Conservation (phyloP, 768 basidiomycete genomes). For the Rossbeevera mucosa region DNA sequence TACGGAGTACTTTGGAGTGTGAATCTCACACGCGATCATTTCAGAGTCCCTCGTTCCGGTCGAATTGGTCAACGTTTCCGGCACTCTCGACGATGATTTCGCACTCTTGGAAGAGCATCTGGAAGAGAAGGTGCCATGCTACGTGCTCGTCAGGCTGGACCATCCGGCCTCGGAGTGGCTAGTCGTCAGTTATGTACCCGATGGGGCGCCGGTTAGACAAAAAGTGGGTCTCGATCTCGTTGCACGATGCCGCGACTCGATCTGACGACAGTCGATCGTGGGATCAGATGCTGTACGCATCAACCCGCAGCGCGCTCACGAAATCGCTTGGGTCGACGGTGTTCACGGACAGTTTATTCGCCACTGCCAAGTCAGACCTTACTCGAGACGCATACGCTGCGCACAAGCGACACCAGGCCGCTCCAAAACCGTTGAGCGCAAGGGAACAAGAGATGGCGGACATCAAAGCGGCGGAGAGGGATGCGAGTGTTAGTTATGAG, state of each 20-base stretch:
- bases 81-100: conserved; percentile 62
- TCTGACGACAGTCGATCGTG: neutral
- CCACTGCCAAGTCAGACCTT: conserved; percentile 65
- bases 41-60: conserved; percentile 69
- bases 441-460: conserved; percentile 80
- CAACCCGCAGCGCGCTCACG: conserved; percentile 63
- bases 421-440: conserved; percentile 78
- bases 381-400: conserved; percentile 66
- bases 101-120: conserved; percentile 51
- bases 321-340: conserved; percentile 70
- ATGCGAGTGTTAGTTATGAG: conserved; percentile 48
- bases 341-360: conserved; percentile 74
- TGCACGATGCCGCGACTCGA: neutral
- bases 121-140: conserved; percentile 63
- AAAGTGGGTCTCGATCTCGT: conserved; percentile 47
- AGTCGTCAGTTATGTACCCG: conserved; percentile 76
- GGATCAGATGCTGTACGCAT: conserved; percentile 81
- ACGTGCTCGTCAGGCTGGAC: conserved; percentile 66
- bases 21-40: conserved; percentile 25
- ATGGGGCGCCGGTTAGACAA: conserved; percentile 71
- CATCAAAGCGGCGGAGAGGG: conserved; percentile 71
- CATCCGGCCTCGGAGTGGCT: conserved; percentile 63
- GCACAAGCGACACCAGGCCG: conserved; percentile 65
- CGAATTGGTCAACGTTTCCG: conserved; percentile 41
- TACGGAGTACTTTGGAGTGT: conserved; percentile 5